Evolutionary conservation across 495 filamentous ascomycete genomes (phyloP), one percentile per base, ranked within the genome.

Genomic region (Platismatia glauca): DNA sequence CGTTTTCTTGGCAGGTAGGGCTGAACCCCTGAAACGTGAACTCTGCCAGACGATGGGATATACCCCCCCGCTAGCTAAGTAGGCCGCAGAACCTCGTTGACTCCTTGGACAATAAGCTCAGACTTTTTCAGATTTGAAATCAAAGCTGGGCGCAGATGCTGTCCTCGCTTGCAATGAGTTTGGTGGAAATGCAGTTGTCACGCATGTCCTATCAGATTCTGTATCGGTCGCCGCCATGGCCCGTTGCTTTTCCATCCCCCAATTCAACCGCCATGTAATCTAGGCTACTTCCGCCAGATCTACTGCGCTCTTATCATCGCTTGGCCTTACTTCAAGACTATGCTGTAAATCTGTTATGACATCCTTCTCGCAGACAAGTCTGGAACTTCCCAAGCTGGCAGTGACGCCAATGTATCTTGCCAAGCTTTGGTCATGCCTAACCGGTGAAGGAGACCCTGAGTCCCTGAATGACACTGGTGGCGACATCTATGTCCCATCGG

Each of bases 391-490:
- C 29, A 55, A 24, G 38, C 13, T 4, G 50, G 12, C 15, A 55
- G 11, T 16, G 46, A 55, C 3, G 48, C 24, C 48, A 55, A 1
- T 18, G 41, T 22, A 0, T 12, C 20, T 27, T 56, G 9, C 60
- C 60, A 62, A 22, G 41, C 38, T 16, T 62, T 41, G 20, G 3
- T 56, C n/a, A 62, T 15, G 13, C 41, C 29, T 18, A 37, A 16
- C 52, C 56, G 60, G 37, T 27, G 60, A 33, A 62, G 27, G 16
- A 62, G 48, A n/a, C n/a, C n/a, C n/a, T n/a, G n/a, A n/a, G n/a
- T 22, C 60, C 60, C 33, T 43, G 53, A 55, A 62, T 62, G 22
- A 62, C 52, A 5, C 38, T 62, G 20, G 50, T 62, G 12, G 24
- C 18, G n/a, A n/a, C n/a, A n/a, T n/a, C n/a, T n/a, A n/a, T n/a